Percentiles rank a stretch among this genome's conserved stretches.
Evolutionary conservation across 768 basidiomycete species (phyloP).

Genomic region (Hericium rajendrae): DNA sequence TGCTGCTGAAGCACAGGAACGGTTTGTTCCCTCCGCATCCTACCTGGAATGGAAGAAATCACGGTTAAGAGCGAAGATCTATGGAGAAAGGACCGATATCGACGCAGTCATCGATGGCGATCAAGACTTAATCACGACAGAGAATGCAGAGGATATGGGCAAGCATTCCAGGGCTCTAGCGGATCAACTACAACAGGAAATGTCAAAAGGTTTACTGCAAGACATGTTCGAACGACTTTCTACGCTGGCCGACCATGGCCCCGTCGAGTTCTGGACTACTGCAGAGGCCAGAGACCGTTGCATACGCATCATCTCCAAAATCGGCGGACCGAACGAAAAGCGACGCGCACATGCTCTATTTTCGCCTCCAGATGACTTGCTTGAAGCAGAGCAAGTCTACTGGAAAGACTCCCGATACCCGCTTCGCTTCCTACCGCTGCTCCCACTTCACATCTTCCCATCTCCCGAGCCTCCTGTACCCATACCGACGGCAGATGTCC

Average conservation of each 20-base stretch:
- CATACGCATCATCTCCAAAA: constrained; percentile 68
- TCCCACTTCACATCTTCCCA: constrained; percentile 48
- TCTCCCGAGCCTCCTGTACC: constrained; percentile 15
- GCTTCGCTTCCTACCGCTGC: constrained; percentile 40
- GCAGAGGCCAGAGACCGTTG: constrained; percentile 65
- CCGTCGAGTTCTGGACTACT: constrained; percentile 71
- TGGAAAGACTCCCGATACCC: constrained; percentile 59
- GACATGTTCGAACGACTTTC: constrained; percentile 47
- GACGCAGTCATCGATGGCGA: constrained; percentile 14
- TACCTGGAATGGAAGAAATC: constrained; percentile 54
- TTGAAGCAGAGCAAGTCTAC: constrained; percentile 34
- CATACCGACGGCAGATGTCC: not conserved
- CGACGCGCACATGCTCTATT: constrained; percentile 57
- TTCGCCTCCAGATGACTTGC: constrained; percentile 2
- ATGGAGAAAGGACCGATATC: constrained; percentile 7
- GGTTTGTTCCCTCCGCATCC: constrained; percentile 52
- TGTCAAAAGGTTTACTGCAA: constrained; percentile 49
- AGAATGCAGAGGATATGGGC: constrained; percentile 1
- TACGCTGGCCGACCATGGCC: not conserved
- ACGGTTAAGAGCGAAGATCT: constrained; percentile 11
- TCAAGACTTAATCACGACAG: not conserved
- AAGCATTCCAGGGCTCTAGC: constrained; percentile 62
- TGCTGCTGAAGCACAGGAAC: constrained; percentile 44
- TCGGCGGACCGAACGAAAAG: constrained; percentile 65
- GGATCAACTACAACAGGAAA: constrained; percentile 68